Conservation (phyloP, 2,329 filamentous ascomycete genomes). For the Thielaviopsis euricoi region DNA sequence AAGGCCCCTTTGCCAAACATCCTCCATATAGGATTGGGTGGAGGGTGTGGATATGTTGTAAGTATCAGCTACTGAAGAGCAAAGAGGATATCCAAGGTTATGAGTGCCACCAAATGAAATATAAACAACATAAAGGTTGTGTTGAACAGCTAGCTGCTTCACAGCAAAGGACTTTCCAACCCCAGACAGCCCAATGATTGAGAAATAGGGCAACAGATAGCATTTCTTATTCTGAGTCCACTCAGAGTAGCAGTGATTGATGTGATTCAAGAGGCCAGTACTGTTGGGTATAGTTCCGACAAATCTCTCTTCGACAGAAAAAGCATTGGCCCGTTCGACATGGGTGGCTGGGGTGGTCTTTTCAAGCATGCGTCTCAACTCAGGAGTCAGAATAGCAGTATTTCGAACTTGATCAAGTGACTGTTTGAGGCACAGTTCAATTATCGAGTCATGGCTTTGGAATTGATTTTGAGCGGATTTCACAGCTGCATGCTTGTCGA, state of each 20-base stretch:
- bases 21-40: no score
- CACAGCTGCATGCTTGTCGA: no score
- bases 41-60: not conserved
- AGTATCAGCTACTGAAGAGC: not conserved
- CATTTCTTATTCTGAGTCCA: not conserved
- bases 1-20: no score
- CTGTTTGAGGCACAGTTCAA: no score
- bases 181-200: not conserved
- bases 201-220: not conserved
- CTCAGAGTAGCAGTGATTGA: not conserved
- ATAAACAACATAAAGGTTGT: not conserved
- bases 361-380: no score
- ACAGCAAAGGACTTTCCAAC: not conserved
- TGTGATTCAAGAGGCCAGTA: not conserved
- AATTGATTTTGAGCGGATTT: no score
- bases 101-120: not conserved
- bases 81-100: not conserved
- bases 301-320: not conserved
- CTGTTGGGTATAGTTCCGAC: not conserved
- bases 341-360: not conserved
- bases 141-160: not conserved
- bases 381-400: no score
- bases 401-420: no score
- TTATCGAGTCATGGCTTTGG: no score
- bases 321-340: not conserved